phyloP scores from a whole-genome alignment of 2,329 filamentous ascomycete species.

The Aurifilum marmelostoma region DNA sequence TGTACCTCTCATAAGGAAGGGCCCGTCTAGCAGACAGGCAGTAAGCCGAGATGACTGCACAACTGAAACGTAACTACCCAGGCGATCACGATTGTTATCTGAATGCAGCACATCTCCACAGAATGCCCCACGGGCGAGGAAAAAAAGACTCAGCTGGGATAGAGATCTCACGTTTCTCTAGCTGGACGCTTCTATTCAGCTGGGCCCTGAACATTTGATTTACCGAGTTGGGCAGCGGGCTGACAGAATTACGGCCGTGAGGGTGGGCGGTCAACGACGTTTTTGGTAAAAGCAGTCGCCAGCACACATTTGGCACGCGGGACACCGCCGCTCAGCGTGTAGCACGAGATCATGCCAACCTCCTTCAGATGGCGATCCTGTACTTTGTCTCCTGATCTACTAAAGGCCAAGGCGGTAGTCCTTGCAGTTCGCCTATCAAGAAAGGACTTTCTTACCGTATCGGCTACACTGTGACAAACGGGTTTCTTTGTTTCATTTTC shows the following conservation, averaged over 20 bases:
- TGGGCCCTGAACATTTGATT: background rate
- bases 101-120: background rate
- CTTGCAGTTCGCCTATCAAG: background rate
- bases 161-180: background rate
- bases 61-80: background rate
- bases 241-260: constrained; percentile 24
- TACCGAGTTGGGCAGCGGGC: background rate
- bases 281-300: background rate
- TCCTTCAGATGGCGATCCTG: background rate
- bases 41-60: background rate
- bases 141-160: background rate
- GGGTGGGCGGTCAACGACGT: constrained; percentile 6
- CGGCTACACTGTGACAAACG: background rate
- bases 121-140: background rate
- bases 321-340: constrained; percentile 7
- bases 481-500: background rate
- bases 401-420: background rate
- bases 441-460: background rate
- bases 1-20: background rate
- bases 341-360: constrained; percentile 13
- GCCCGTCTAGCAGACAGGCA: background rate
- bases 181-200: background rate
- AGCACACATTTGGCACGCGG: constrained; percentile 16
- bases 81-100: background rate
- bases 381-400: background rate